phyloP scores from a whole-genome alignment of 1,284 basidiomycete species.

The Sporisorium reilianum region DNA sequence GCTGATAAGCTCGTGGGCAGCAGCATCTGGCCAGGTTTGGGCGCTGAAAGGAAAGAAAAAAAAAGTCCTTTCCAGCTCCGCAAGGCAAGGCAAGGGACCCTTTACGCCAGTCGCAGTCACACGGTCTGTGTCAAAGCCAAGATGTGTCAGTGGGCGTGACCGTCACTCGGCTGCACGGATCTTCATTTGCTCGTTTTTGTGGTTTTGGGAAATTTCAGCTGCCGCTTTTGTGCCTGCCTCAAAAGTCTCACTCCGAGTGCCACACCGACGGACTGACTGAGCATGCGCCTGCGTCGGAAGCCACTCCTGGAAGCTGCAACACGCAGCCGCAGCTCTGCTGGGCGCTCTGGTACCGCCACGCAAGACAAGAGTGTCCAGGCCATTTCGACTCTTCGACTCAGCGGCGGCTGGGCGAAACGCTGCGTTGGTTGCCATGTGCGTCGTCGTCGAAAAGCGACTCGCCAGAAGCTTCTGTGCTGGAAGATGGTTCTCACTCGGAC shows the following conservation, averaged over 20 bases:
- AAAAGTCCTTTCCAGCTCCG: background rate
- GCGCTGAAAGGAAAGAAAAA: background rate
- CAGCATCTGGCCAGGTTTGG: background rate
- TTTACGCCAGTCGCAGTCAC: background rate
- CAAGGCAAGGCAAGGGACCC: no score
- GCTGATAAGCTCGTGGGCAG: no score
- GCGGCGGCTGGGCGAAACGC: no score
- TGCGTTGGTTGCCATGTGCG: no score
- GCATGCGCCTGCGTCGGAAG: slow-evolving; percentile 21
- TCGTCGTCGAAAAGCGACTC: no score
- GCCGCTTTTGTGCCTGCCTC: no score
- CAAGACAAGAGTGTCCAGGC: background rate
- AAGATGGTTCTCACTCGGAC: background rate
- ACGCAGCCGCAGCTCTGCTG: background rate
- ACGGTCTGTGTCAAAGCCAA: background rate
- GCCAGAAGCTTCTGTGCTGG: no score
- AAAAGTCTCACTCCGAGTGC: no score
- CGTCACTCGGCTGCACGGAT: background rate
- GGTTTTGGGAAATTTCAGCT: no score
- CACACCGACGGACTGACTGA: no score
- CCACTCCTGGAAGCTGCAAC: slow-evolving; percentile 11
- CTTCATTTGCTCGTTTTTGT: no score
- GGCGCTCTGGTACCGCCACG: background rate
- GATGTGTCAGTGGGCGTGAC: background rate
- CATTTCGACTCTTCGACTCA: no score